Evolutionary conservation across 2,329 filamentous ascomycete species (phyloP).

Genomic region (Coleophoma cylindrospora): DNA sequence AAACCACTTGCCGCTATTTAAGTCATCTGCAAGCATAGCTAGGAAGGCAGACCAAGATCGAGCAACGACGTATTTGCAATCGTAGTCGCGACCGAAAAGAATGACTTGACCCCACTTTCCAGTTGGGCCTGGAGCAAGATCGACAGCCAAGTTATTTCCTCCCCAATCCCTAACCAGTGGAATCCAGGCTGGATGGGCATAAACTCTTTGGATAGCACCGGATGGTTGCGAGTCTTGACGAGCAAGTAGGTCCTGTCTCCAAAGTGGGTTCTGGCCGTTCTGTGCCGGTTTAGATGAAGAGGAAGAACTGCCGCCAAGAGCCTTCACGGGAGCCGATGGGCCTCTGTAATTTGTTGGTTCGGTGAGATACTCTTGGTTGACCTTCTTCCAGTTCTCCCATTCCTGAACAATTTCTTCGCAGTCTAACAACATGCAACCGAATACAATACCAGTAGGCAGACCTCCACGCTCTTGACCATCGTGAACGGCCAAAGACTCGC

Average conservation of each 20-base stretch:
- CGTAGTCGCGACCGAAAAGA: slow-evolving; percentile 93
- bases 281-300: slow-evolving; percentile 62
- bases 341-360: slow-evolving; percentile 42
- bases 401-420: slow-evolving; percentile 98
- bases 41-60: slow-evolving; percentile 88
- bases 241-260: slow-evolving; percentile 79
- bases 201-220: slow-evolving; percentile 83
- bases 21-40: slow-evolving; percentile 82
- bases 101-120: slow-evolving; percentile 97
- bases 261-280: slow-evolving; percentile 53
- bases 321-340: slow-evolving; percentile 64
- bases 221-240: slow-evolving; percentile 86
- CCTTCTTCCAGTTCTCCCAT: slow-evolving; percentile 92
- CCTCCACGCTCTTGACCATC: slow-evolving; percentile 97
- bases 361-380: slow-evolving; percentile 80
- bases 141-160: slow-evolving; percentile 93
- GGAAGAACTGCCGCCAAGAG: slow-evolving; percentile 58
- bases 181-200: slow-evolving; percentile 93
- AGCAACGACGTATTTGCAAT: slow-evolving; percentile 95
- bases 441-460: slow-evolving; percentile 84
- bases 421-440: slow-evolving; percentile 91
- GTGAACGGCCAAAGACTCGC: slow-evolving; percentile 85
- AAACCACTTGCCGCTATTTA: slow-evolving; percentile 83
- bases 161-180: slow-evolving; percentile 96
- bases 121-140: slow-evolving; percentile 82